Base-by-base conservation (phyloP, 306 rosid species). In the Casuarina cunninghamiana region DNA sequence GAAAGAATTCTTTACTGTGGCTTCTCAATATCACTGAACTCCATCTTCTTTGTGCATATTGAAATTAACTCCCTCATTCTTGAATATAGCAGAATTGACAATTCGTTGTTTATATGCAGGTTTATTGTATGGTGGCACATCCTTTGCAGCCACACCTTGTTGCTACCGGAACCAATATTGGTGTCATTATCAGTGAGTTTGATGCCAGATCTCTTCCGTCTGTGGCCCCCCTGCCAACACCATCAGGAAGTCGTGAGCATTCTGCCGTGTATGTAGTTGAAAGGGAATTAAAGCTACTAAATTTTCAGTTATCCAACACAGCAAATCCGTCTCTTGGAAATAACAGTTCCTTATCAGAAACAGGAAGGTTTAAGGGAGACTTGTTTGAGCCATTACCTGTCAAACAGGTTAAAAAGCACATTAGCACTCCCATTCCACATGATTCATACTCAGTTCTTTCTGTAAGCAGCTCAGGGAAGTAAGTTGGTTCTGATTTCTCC, bases 401-500 rank as follows among this genome's bases (percentile, higher is more conserved):
- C 87, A 96, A 96, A 88, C 99, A 93, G 87, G 86, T 81, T 70
- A 96, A 89, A 83, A 96, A 96, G 87, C 97, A 91, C 84, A 93
- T 96, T 74, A 93, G 95, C 79, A 93, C 91, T 50, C 98, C 99
- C 60, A 98, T 93, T 89, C 98, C 98, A 15, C 98, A 96, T 79
- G 99, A 96, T 89, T 93, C 99, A 13, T 86, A 96, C 82, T 96
- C 99, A 5, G 91, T 96, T 78, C 97, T 96, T 80, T 96, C 99
- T 79, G 87, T 93, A 60, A 96, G 99, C 95, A 90, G 94, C 86
- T 96, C 99, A 3, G 99, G 98, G 85, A 96, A 96, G 99, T 96
- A 90, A 89, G 99, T 89, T 82, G 74, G 84, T 38, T 54, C 75
- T 72, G 70, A 73, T 45, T 61, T 77, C 80, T 83, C 26, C 76